A percentile compares a stretch with the other conserved stretches of the same genome.
Evolutionary conservation across 768 basidiomycete species (phyloP).

Genomic region (Gymnopilus junonius): DNA sequence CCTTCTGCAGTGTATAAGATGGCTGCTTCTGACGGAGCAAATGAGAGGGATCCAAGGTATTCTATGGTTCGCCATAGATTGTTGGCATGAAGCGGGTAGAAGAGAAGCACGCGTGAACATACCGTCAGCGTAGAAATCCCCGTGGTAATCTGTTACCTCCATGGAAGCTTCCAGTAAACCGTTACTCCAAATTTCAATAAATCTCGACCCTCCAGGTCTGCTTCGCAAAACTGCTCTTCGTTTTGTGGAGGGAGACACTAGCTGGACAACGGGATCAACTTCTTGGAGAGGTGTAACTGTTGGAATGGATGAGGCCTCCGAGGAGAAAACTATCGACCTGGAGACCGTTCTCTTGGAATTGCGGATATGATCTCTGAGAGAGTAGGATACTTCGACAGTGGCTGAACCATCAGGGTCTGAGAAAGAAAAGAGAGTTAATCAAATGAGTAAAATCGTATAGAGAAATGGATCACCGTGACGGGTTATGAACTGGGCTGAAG

Average conservation of each 20-base stretch:
- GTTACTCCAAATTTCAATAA: constrained; percentile 63
- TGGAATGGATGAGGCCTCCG: constrained; percentile 14
- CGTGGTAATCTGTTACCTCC: constrained; percentile 63
- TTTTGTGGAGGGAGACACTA: constrained; percentile 44
- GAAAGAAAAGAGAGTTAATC: not conserved
- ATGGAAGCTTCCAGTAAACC: constrained; percentile 46
- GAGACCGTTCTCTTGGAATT: constrained; percentile 50
- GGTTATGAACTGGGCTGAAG: constrained; percentile 29
- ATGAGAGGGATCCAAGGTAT: constrained; percentile 52
- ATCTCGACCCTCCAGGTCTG: constrained; percentile 41
- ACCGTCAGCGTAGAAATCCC: constrained; percentile 69
- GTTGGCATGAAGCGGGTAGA: not conserved
- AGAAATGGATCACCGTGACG: constrained; percentile 11
- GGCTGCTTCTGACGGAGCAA: constrained; percentile 54
- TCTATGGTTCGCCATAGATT: constrained; percentile 38
- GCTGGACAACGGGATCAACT: constrained; percentile 43
- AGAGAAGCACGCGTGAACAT: not conserved
- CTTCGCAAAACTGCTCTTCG: constrained; percentile 52
- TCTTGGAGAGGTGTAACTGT: constrained; percentile 37
- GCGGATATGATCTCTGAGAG: constrained; percentile 52
- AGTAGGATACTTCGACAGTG: constrained; percentile 46
- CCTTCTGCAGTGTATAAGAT: constrained; percentile 68
- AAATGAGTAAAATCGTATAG: too few relatives aligned
- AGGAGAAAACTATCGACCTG: constrained; percentile 39
- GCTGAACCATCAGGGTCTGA: constrained; percentile 6